phyloP scores from a whole-genome alignment of 73 alveolate genomes.

The Symbiodinium pilosum region DNA sequence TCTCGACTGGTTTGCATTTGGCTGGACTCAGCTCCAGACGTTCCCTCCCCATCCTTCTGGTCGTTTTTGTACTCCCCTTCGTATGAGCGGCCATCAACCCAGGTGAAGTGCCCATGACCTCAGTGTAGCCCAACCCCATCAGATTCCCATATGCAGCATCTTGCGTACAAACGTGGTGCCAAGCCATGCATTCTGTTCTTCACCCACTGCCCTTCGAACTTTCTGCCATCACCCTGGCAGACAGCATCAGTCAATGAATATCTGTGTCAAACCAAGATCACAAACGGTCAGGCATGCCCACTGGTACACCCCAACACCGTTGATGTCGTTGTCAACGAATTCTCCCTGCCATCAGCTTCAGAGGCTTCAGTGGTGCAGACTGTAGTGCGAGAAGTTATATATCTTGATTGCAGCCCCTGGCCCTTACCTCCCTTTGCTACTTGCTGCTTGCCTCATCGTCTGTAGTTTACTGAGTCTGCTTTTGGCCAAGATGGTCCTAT shows the following conservation, averaged over 20 bases:
- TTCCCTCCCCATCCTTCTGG: conserved; percentile 94
- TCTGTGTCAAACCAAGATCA: too few species aligned
- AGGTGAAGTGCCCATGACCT: conserved; percentile 96
- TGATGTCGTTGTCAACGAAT: conserved; percentile 95
- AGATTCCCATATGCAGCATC: neutral
- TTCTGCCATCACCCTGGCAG: conserved; percentile 80
- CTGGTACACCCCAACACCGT: conserved; percentile 95
- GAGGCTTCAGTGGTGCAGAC: too few species aligned
- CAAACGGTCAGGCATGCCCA: conserved; percentile 25
- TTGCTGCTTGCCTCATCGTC: too few species aligned
- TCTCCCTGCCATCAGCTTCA: conserved; percentile 80
- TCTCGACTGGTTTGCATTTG: neutral
- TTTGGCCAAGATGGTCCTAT: too few species aligned
- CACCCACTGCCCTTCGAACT: conserved; percentile 95
- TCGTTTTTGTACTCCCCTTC: conserved; percentile 96
- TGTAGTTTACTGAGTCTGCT: too few species aligned
- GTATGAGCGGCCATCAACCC: conserved; percentile 96
- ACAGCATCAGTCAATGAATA: too few species aligned
- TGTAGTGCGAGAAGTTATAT: too few species aligned
- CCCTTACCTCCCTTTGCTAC: too few species aligned
- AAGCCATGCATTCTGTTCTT: conserved; percentile 96
- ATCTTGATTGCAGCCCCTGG: too few species aligned
- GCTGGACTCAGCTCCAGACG: neutral
- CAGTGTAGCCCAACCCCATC: neutral
- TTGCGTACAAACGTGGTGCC: neutral